phyloP scores from a whole-genome alignment of 768 basidiomycete genomes.

The Lentinula edodes region DNA sequence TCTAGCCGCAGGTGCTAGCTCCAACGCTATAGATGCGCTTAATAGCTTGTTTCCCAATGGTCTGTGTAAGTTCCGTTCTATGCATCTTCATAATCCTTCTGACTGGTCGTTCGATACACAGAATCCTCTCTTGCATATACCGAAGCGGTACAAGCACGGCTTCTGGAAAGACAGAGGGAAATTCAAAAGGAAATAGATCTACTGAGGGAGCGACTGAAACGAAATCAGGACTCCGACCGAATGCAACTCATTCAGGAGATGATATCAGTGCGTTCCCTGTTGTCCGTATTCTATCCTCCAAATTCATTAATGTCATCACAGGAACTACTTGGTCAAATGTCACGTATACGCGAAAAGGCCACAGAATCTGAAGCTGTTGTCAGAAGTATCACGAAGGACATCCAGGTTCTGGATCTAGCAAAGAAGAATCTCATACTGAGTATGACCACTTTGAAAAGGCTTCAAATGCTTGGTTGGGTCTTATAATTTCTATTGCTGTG shows the following conservation, averaged over 20 bases:
- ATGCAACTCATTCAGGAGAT: constrained; percentile 94
- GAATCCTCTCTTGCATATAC: constrained; percentile 74
- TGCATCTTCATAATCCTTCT: neutral
- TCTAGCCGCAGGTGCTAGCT: constrained; percentile 54
- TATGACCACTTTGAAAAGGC: constrained; percentile 83
- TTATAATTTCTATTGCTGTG: neutral
- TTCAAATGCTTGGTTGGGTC: constrained; percentile 88
- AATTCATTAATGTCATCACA: constrained; percentile 23
- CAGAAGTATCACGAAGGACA: constrained; percentile 91
- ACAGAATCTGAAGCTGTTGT: constrained; percentile 97
- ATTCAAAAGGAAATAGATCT: constrained; percentile 68
- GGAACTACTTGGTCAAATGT: constrained; percentile 95
- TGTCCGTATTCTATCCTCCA: neutral
- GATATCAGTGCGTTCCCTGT: constrained; percentile 67
- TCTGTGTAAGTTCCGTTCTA: constrained; percentile 21
- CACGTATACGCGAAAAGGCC: constrained; percentile 92
- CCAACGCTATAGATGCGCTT: constrained; percentile 53
- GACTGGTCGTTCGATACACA: constrained; percentile 21
- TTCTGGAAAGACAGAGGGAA: constrained; percentile 63
- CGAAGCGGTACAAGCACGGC: constrained; percentile 60
- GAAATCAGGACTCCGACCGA: constrained; percentile 79
- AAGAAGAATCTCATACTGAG: constrained; percentile 89
- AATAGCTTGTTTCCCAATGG: constrained; percentile 81
- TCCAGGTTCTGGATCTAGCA: constrained; percentile 87
- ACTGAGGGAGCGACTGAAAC: constrained; percentile 61